Conservation (phyloP, 2,329 filamentous ascomycete genomes). For the Talaromyces marneffei region DNA sequence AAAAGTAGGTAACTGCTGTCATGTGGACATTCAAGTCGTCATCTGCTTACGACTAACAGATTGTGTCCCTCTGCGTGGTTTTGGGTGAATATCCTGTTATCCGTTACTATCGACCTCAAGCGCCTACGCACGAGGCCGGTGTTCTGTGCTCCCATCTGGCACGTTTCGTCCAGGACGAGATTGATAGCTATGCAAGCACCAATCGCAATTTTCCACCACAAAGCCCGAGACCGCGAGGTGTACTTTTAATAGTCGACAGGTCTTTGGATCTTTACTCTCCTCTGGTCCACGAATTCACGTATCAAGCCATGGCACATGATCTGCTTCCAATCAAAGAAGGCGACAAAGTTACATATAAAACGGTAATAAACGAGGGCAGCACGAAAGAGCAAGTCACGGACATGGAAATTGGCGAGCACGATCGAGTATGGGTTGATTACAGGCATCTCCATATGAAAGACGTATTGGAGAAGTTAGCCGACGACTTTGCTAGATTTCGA, state of each 20-base stretch:
- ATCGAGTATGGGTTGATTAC: conserved; percentile 93
- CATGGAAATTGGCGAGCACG: conserved; percentile 83
- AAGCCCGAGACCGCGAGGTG: conserved; percentile 67
- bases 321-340: conserved; percentile 80
- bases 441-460: conserved; percentile 97
- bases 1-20: conserved; percentile 55
- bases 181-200: conserved; percentile 81
- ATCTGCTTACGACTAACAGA: conserved; percentile 45
- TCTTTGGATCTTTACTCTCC: conserved; percentile 89
- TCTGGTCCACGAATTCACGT: conserved; percentile 91
- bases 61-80: conserved; percentile 80
- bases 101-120: conserved; percentile 76
- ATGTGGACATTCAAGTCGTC: not conserved
- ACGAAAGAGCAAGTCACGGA: conserved; percentile 73
- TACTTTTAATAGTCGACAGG: conserved; percentile 81
- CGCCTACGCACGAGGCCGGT: conserved; percentile 74
- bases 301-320: conserved; percentile 97
- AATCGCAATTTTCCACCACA: conserved; percentile 76
- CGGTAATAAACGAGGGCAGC: conserved; percentile 68
- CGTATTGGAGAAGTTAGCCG: conserved; percentile 86
- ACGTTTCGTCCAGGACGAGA: conserved; percentile 81
- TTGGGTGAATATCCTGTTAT: conserved; percentile 93
- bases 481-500: conserved; percentile 88
- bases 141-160: conserved; percentile 85
- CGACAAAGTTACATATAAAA: conserved; percentile 82